Conservation (phyloP, 2,329 filamentous ascomycete species). For the Nothomitra cinnamomea region DNA sequence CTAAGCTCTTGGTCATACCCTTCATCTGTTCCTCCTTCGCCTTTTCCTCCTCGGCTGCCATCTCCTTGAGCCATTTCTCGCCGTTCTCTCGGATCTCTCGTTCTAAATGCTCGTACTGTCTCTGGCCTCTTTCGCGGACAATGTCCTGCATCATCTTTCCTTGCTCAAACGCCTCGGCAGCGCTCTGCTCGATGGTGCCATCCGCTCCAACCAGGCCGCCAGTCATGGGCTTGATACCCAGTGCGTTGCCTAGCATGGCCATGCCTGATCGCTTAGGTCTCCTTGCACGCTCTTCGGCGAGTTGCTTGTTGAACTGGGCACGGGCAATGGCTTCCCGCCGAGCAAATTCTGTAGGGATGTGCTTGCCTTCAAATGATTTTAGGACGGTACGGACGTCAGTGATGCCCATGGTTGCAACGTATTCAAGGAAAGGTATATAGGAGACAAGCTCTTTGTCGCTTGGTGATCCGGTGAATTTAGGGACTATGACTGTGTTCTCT, state of each 20-base stretch:
- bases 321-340: conserved; percentile 73
- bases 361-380: conserved; percentile 73
- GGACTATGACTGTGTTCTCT: conserved; percentile 86
- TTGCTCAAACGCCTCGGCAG: conserved; percentile 63
- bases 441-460: conserved; percentile 75
- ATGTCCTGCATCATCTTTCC: conserved; percentile 97
- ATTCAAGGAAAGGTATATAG: conserved; percentile 92
- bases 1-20: conserved; percentile 71
- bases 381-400: conserved; percentile 72
- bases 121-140: conserved; percentile 77
- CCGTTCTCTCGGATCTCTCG: conserved; percentile 85
- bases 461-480: conserved; percentile 74
- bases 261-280: conserved; percentile 43
- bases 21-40: conserved; percentile 79
- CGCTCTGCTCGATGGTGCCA: conserved; percentile 50
- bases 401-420: conserved; percentile 85
- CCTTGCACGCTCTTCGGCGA: conserved; percentile 51
- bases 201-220: conserved; percentile 36
- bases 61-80: conserved; percentile 89
- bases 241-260: conserved; percentile 48
- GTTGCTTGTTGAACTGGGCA: conserved; percentile 65
- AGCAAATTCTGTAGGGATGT: conserved; percentile 82
- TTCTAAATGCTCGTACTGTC: conserved; percentile 78
- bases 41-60: conserved; percentile 76
- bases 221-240: conserved; percentile 55